phyloP scores from a whole-genome alignment of 441 rosid species.

The Erysimum cheiri region DNA sequence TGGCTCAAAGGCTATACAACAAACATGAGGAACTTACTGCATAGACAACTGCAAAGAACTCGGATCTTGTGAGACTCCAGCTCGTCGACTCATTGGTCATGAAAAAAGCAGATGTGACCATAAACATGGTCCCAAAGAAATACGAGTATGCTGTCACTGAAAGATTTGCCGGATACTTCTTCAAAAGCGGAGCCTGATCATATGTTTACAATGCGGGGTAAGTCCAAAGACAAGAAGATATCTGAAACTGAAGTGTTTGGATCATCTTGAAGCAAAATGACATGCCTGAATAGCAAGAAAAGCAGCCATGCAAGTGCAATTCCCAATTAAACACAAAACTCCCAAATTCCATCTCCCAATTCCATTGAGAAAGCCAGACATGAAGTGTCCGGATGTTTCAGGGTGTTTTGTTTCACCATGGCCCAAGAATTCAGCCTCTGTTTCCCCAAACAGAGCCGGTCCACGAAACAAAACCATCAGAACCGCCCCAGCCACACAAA shows the following conservation, averaged over 20 bases:
- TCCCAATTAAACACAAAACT: conserved; percentile 92
- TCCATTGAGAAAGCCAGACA: conserved; percentile 65
- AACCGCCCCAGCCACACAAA: conserved; percentile 87
- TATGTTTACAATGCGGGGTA: conserved; percentile 34
- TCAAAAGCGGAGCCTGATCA: conserved; percentile 79
- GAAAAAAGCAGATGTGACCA: conserved; percentile 76
- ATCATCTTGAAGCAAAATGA: conserved; percentile 10
- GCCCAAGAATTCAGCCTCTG: conserved; percentile 51
- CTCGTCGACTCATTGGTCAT: conserved; percentile 70
- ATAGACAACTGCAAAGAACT: conserved; percentile 81
- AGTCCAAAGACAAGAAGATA: conserved; percentile 24
- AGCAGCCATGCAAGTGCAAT: conserved; percentile 98
- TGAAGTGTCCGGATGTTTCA: conserved; percentile 71
- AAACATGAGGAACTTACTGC: conserved; percentile 68
- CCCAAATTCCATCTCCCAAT: conserved; percentile 89
- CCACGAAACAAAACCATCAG: conserved; percentile 93
- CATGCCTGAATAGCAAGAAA: conserved; percentile 93
- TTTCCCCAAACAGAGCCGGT: conserved; percentile 75
- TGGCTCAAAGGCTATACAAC: background rate
- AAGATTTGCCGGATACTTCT: conserved; percentile 86
- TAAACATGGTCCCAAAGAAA: conserved; percentile 78
- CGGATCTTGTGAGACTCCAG: conserved; percentile 87
- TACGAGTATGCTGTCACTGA: conserved; percentile 92
- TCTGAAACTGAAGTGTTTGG: conserved; percentile 13
- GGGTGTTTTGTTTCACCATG: conserved; percentile 70